These are phyloP conservation scores for Yamagishiella unicocca DNA, from an alignment of 139 green algal genomes.

Conservation along the genomic window DNA sequence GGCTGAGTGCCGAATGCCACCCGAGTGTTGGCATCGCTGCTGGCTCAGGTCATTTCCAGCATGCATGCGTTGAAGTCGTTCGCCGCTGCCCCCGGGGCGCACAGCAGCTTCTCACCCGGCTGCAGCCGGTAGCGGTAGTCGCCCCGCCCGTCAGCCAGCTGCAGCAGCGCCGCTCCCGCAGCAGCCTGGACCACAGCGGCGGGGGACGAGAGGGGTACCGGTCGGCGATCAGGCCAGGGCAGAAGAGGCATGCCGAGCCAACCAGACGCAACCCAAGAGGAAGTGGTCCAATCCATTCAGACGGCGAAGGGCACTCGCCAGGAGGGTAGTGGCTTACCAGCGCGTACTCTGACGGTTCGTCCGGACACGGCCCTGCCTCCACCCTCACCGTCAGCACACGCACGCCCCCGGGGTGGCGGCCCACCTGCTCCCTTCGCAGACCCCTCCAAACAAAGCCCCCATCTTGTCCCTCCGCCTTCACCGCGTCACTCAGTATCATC, in stretches of 20 bases:
- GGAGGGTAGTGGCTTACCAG: neutral
- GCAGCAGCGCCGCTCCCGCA: constrained; percentile 4
- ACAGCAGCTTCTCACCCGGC: constrained; percentile 19
- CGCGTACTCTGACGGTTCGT: neutral
- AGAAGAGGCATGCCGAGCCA: too few relatives aligned
- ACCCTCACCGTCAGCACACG: too few relatives aligned
- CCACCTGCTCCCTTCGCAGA: neutral
- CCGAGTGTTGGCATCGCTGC: too few relatives aligned
- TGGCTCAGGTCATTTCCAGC: neutral
- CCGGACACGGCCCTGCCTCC: neutral
- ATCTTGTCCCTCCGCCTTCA: neutral
- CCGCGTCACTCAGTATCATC: neutral
- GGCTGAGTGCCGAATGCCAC: too few relatives aligned
- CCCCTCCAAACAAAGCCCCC: neutral
- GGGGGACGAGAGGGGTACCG: neutral
- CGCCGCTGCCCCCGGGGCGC: neutral
- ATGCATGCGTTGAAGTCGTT: neutral
- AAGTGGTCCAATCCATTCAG: too few relatives aligned
- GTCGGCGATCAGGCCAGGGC: neutral
- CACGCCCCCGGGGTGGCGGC: too few relatives aligned
- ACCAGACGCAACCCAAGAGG: too few relatives aligned
- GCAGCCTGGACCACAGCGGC: neutral
- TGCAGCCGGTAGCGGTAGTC: constrained; percentile 21
- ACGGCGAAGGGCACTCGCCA: neutral
- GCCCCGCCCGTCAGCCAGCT: neutral